phyloP scores from a whole-genome alignment of 2,329 filamentous ascomycete species.

The Colletotrichum sp. region DNA sequence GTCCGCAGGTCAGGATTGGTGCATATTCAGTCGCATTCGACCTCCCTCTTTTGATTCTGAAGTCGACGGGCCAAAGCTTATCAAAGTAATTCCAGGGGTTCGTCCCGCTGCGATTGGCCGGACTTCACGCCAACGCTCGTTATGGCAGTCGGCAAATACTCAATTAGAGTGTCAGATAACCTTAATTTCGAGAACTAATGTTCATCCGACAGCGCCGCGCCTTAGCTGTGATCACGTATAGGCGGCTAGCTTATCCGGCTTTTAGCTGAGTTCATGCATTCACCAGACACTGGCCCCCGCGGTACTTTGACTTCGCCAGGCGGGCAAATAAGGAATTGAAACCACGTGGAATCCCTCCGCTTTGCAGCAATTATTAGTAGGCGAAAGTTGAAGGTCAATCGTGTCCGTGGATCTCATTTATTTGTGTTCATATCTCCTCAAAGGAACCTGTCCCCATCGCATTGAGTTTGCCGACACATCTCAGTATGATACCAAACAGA shows the following conservation, averaged over 20 bases:
- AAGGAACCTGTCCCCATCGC: not conserved
- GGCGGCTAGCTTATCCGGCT: not conserved
- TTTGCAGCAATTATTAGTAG: not conserved
- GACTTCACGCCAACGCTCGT: not conserved
- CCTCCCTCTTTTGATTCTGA: not conserved
- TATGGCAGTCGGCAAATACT: not conserved
- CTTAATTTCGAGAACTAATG: not conserved
- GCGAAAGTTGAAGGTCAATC: not conserved
- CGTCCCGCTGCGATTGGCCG: not conserved
- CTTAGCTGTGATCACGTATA: not conserved
- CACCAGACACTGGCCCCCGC: not conserved
- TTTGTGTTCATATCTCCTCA: not conserved
- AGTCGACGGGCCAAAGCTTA: not conserved
- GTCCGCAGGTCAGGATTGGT: not conserved
- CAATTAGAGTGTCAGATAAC: not conserved
- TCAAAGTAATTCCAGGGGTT: not conserved
- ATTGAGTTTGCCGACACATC: not conserved
- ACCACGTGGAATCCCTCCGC: not conserved
- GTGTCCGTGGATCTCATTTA: not conserved
- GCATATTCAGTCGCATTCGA: not conserved
- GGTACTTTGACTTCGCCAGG: not conserved
- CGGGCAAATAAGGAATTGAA: not conserved
- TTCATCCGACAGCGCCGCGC: not conserved
- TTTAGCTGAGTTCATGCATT: not conserved
- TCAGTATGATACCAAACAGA: not conserved